Base-by-base conservation (phyloP, 495 filamentous ascomycete genomes). In the Endocarpon pusillum region DNA sequence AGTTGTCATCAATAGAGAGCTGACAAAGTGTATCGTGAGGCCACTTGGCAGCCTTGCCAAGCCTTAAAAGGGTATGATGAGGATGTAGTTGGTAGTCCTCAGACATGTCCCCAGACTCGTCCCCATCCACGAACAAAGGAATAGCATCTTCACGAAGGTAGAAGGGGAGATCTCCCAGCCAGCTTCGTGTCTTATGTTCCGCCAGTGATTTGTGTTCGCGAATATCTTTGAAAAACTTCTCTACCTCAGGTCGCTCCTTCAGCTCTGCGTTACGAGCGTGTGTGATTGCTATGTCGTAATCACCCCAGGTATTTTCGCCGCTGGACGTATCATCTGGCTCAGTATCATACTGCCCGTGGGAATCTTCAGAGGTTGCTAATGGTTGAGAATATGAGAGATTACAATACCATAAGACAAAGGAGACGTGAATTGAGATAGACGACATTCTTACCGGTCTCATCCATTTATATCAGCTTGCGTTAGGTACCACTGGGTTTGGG, bases 41-140 rank as follows among this genome's bases (percentile, higher is more conserved):
- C 8, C 16, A 9, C 29, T 32, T 15, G 29, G 29, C 7, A 18
- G 11, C 16, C 15, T 9, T 18, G 7, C 15, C 29, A 8, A 18
- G 29, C 8, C 8, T 16, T 18, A 32, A 16, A 8, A 8, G 16
- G 16, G 8, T 32, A 18, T 32, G 16, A 15, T 16, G 8, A 15
- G 29, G 29, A 32, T 32, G 15, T 15, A 32, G 15, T 15, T 32
- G n/a, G 24, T 26, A 12, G 9, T 26, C 16, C 19, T 40, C 15
- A 44, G 42, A 47, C 42, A 45, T 23, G 40, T 42, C 31, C 40
- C 45, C 40, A 31, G 14, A 42, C 11, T 32, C 29, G 11, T 9
- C 16, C 11, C 16, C 16, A 15, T 32, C 16, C 16, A 8, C 29
- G 29, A 32, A 32, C 29, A 32, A 16, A 7, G 29, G 29, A 32